phyloP scores from a whole-genome alignment of 306 rosid genomes.

The Vicia villosa region DNA sequence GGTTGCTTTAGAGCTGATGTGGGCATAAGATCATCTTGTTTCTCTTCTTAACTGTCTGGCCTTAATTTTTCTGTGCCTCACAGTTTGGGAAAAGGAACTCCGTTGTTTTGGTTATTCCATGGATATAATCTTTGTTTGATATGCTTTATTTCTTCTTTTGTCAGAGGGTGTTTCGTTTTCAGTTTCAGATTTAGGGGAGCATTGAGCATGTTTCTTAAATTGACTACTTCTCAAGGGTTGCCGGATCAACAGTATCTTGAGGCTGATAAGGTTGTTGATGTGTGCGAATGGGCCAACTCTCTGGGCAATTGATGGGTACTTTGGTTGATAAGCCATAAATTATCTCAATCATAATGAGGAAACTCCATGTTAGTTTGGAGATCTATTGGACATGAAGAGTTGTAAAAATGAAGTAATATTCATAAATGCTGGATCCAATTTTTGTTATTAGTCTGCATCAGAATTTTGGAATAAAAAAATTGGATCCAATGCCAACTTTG shows the following conservation, averaged over 20 bases:
- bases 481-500: constrained; percentile 19
- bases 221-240: constrained; percentile 36
- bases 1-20: constrained; percentile 66
- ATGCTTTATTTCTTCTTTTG: constrained; percentile 44
- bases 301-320: constrained; percentile 34
- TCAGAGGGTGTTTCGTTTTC: constrained; percentile 44
- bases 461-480: constrained; percentile 27
- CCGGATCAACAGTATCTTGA: constrained; percentile 41
- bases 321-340: constrained; percentile 33
- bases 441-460: constrained; percentile 13
- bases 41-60: constrained; percentile 57
- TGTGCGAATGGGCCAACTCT: constrained; percentile 34
- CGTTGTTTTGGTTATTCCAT: constrained; percentile 19
- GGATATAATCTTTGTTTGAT: constrained; percentile 34
- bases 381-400: constrained; percentile 30
- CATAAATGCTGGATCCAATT: constrained; percentile 15
- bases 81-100: constrained; percentile 48
- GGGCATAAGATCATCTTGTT: constrained; percentile 41
- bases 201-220: constrained; percentile 43
- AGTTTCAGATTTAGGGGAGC: constrained; percentile 51
- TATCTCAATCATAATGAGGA: constrained; percentile 23
- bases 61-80: constrained; percentile 31
- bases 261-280: constrained; percentile 40
- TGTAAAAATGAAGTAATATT: constrained; percentile 9
- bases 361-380: constrained; percentile 31